These are phyloP conservation scores for Apiospora marii DNA, from an alignment of 2,329 filamentous ascomycete species.

Conservation along the genomic window DNA sequence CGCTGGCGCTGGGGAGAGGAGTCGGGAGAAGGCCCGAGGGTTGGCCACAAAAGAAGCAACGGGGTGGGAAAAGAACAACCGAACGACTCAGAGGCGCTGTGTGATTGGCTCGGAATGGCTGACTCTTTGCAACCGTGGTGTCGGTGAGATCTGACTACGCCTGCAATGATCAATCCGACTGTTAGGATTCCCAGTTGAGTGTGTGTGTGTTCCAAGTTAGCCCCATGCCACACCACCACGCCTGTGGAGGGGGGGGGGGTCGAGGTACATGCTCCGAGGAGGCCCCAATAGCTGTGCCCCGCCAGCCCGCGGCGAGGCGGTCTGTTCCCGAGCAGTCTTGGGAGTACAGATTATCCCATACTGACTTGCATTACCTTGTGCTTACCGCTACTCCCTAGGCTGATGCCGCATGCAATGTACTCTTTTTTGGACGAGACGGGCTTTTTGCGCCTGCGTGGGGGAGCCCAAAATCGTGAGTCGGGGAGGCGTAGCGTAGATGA, in stretches of 20 bases:
- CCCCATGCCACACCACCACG: constrained; percentile 2
- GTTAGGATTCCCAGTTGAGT: constrained; percentile 11
- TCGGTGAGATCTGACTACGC: constrained; percentile 20
- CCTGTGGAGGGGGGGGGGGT: neutral
- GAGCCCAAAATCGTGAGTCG: constrained; percentile 9
- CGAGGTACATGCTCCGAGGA: neutral
- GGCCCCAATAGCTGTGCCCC: neutral
- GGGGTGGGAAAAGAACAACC: constrained; percentile 13
- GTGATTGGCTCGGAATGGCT: constrained; percentile 12
- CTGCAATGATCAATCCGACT: neutral
- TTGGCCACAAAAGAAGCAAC: neutral
- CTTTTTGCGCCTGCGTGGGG: neutral
- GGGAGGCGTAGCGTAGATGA: constrained; percentile 19
- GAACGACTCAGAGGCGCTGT: constrained; percentile 1
- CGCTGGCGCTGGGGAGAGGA: neutral
- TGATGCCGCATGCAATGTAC: neutral
- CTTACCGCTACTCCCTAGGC: constrained; percentile 16
- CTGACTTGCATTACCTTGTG: constrained; percentile 10
- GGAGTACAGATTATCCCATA: constrained; percentile 14
- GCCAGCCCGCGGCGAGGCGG: constrained; percentile 20
- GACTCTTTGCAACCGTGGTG: constrained; percentile 12
- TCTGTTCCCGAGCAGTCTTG: constrained; percentile 5
- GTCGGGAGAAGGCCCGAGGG: constrained; percentile 20
- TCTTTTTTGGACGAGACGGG: neutral
- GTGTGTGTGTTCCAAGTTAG: constrained; percentile 18